These are phyloP conservation scores for Patellaria atrata DNA, from an alignment of 495 filamentous ascomycete genomes.

Conservation along the genomic window DNA sequence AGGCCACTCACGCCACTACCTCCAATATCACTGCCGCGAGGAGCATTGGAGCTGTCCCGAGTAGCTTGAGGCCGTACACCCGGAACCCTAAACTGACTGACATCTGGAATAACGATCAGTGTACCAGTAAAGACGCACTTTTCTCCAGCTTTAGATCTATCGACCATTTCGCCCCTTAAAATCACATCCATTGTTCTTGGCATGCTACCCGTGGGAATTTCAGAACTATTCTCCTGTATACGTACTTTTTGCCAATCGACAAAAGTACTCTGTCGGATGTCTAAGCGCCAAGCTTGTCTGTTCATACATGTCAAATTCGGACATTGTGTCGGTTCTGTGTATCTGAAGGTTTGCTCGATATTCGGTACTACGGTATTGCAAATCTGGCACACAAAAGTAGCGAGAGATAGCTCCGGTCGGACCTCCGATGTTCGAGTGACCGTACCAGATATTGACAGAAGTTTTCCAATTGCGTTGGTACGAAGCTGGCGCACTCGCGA, in stretches of 20 bases:
- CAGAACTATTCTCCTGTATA: conserved; percentile 92
- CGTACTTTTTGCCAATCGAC: conserved; percentile 98
- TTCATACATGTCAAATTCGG: conserved; percentile 88
- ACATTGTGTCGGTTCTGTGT: conserved; percentile 92
- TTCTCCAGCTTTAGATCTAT: conserved; percentile 85
- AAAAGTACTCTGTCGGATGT: conserved; percentile 94
- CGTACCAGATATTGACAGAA: conserved; percentile 90
- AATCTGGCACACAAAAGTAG: conserved; percentile 81
- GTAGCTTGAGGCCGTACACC: conserved; percentile 75
- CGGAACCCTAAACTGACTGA: conserved; percentile 85
- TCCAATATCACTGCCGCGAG: conserved; percentile 63
- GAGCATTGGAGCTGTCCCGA: conserved; percentile 58
- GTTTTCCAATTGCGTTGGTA: conserved; percentile 78
- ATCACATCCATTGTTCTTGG: conserved; percentile 96
- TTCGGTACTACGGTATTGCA: conserved; percentile 72
- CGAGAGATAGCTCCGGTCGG: conserved; percentile 78
- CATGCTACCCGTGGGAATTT: conserved; percentile 98
- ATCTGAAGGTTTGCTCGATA: conserved; percentile 94
- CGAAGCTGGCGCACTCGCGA: conserved; percentile 79
- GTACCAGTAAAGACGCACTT: conserved; percentile 96
- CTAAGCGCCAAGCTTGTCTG: conserved; percentile 76
- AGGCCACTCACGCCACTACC: conserved; percentile 76
- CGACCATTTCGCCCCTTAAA: conserved; percentile 93
- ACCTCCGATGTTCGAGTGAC: conserved; percentile 96
- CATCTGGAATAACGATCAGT: conserved; percentile 91